Evolutionary conservation across 345 rosid genomes (phyloP).

Genomic region (Aquilaria malaccensis): DNA sequence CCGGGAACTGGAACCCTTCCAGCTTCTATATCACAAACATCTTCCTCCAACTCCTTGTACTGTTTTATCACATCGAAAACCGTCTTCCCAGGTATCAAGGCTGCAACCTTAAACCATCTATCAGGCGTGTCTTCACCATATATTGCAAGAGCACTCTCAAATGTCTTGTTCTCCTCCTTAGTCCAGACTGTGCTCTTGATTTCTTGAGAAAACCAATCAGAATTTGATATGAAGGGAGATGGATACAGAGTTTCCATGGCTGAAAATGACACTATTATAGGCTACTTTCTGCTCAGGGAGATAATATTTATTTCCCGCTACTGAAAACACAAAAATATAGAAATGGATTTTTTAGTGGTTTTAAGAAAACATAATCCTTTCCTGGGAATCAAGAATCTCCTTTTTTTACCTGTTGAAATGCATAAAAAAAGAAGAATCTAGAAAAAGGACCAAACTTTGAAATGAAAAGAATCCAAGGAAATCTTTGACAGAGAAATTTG

Average conservation of each 20-base stretch:
- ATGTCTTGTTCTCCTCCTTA: conserved; percentile 54
- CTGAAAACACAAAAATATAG: too few relatives aligned
- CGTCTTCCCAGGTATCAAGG: conserved; percentile 49
- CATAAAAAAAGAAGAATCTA: conserved; percentile 28
- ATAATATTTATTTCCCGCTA: too few relatives aligned
- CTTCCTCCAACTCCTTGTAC: conserved; percentile 50
- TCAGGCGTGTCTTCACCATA: conserved; percentile 48
- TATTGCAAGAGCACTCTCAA: conserved; percentile 63
- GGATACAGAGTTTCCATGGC: conserved; percentile 45
- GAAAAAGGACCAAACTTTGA: conserved; percentile 5
- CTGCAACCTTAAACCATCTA: conserved; percentile 53
- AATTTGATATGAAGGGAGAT: conserved; percentile 16
- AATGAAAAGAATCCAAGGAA: conserved; percentile 17
- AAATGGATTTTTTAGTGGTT: neutral
- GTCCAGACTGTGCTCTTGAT: conserved; percentile 39
- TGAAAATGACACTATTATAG: neutral
- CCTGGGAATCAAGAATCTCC: conserved; percentile 33
- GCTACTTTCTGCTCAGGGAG: neutral
- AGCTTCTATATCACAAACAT: conserved; percentile 57
- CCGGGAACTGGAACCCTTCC: conserved; percentile 65
- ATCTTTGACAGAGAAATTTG: conserved; percentile 17
- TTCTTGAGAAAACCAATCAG: conserved; percentile 18
- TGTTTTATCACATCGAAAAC: conserved; percentile 47
- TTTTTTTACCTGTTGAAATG: conserved; percentile 2
- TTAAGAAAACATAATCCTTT: conserved; percentile 17